Base-by-base conservation (phyloP, 345 rosid genomes). In the Salix dunnii region DNA sequence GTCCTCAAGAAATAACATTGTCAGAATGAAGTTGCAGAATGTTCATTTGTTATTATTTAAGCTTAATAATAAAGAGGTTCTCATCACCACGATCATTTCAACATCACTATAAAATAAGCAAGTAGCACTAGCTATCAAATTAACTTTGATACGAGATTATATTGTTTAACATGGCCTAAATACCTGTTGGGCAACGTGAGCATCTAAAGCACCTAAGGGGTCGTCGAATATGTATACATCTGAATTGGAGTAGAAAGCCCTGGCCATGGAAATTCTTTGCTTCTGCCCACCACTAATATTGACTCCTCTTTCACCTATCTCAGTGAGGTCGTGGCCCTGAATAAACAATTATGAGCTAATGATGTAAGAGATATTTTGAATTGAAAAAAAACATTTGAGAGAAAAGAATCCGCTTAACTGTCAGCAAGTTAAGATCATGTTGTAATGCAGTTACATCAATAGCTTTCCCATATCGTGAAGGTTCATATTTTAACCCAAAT, bases 361-460 rank as follows among this genome's bases (percentile, higher is more conserved):
- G 14, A 5, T 42, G 81, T 70, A 63, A 74, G 46, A 75, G 10
- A 74, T 53, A 30, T 28, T 30, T 38, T 35, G 31, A 73, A 73
- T 49, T 30, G 30, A 64, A 55, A 4, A 58, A 10, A 67, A 60
- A 63, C 43, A 38, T 66, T 62, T 11, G 5, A 73, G 31, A 68
- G 48, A 18, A 58, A 67, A 40, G 68, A 70, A 62, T 60, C n/a
- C 74, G 68, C 81, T 73, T 38, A 78, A 78, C 98, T 53, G 97
- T 97, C 73, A 96, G 81, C 77, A 92, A 82, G 69, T 96, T 92
- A 76, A 96, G 99, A 83, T 96, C 99, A 71, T 96, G 98, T 63
- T 83, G 89, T 82, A 96, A 79, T 46, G 97, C 86, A 76, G 98
- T 92, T 82, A 88, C 91, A 75, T 94, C 97, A 83, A 94, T 88